phyloP scores from a whole-genome alignment of 2,329 filamentous ascomycete genomes.

The Aspergillus viridinutans region DNA sequence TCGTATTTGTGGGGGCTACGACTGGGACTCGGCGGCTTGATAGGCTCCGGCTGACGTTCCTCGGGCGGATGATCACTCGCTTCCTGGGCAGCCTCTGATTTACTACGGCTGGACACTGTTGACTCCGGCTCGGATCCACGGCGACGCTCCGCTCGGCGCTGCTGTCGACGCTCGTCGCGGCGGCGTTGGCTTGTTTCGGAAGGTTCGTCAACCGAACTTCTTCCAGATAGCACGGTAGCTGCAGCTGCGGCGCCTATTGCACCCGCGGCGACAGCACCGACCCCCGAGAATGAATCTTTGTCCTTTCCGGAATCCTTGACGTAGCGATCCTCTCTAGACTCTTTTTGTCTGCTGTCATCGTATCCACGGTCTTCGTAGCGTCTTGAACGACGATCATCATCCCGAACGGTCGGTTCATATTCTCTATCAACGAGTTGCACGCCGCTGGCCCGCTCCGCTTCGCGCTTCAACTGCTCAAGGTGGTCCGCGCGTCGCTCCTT shows the following conservation, averaged over 20 bases:
- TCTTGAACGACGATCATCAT: slow-evolving; percentile 11
- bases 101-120: slow-evolving; percentile 21
- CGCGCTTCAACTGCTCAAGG: slow-evolving; percentile 21
- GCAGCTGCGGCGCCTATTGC: slow-evolving; percentile 48
- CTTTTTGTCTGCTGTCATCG: slow-evolving; percentile 12
- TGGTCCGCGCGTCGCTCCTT: slow-evolving; percentile 40
- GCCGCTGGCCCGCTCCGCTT: slow-evolving; percentile 16
- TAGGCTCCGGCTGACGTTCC: slow-evolving; percentile 10
- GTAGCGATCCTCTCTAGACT: slow-evolving; percentile 4
- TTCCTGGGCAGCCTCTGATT: slow-evolving; percentile 16
- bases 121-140: slow-evolving; percentile 19
- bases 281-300: slow-evolving; percentile 30
- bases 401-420: slow-evolving; percentile 18
- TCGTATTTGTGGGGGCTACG: slow-evolving; percentile 37
- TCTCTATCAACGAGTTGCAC: slow-evolving; percentile 28
- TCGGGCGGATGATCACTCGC: slow-evolving; percentile 16
- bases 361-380: slow-evolving; percentile 20
- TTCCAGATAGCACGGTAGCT: slow-evolving; percentile 38
- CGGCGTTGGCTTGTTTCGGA: slow-evolving; percentile 31
- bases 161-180: slow-evolving; percentile 34
- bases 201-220: slow-evolving; percentile 22
- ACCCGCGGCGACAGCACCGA: slow-evolving; percentile 44
- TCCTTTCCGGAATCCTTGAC: slow-evolving; percentile 17
- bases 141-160: slow-evolving; percentile 39
- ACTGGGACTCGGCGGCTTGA: slow-evolving; percentile 27